Base-by-base conservation (phyloP, 1,284 basidiomycete species). In the Cryptococcus wingfieldii region DNA sequence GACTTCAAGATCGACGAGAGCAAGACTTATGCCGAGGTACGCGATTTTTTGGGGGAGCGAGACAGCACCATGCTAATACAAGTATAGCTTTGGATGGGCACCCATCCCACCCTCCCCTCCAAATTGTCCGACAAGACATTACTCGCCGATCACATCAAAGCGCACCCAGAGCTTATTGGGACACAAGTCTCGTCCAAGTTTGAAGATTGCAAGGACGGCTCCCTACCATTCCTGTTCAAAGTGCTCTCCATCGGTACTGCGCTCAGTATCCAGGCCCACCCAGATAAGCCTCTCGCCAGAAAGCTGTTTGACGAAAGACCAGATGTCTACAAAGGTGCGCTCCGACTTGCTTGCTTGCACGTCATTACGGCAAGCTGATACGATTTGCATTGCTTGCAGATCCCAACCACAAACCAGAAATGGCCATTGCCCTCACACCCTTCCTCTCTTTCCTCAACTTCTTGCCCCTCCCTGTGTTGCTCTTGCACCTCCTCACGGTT, bases 261-360 rank as follows among this genome's bases (percentile, higher is more conserved):
- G 1, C 80, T 99, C 58, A 94, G 90, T 68, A 96, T 99, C 55
- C 95, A 99, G 79, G 91, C 90, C 6, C 96, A 99, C 76, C 96
- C 96, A 5, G 89, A 98, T 79, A 97, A 97, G 82, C 71, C 78
- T 66, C 87, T 91, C 16, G 95, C 92, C 0, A 83, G 89, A 78
- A 79, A 79, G 63, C 78, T 98, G 48, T 87, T 92, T 71, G 79
- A 79, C 14, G 81, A 85, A 65, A 82, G 85, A 56, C 91, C 92
- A 0, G 83, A 90, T 49, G 82, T 96, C 56, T 97, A 97, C 79
- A 95, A 92, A 80, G 93, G 90, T 88, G 63, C 51, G 80, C 68
- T 28, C 12, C 12, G 12, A 41, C 23, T 23, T 46, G 25, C 9
- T 37, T 12, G 19, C 39, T n/a, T 31, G 27, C 38, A n/a, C 23